A percentile compares a stretch with the other conserved stretches of the same genome.
Conservation (phyloP, 1,139 yeast species). For the Yamadazyma membranifaciens region DNA sequence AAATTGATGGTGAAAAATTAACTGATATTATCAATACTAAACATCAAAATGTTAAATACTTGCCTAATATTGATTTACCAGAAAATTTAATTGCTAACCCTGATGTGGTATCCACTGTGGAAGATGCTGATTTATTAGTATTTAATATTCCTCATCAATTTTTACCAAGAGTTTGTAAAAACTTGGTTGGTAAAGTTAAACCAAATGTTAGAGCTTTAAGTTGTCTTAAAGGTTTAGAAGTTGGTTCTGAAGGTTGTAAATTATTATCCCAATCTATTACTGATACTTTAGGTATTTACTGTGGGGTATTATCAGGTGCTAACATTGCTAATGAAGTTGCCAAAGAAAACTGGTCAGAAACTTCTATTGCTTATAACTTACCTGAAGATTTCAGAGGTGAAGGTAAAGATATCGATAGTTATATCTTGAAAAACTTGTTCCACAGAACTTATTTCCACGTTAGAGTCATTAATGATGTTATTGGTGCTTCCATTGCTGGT, state of each 20-base stretch:
- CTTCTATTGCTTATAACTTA: slow-evolving; percentile 82
- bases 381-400: slow-evolving; percentile 72
- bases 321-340: slow-evolving; percentile 96
- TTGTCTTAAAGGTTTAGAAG: slow-evolving; percentile 90
- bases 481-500: slow-evolving; percentile 93
- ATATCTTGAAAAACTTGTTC: slow-evolving; percentile 69
- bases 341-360: slow-evolving; percentile 88
- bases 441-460: slow-evolving; percentile 97
- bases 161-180: slow-evolving; percentile 67
- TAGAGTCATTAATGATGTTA: slow-evolving; percentile 81
- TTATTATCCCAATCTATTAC: slow-evolving; percentile 74
- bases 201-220: slow-evolving; percentile 80
- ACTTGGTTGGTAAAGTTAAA: slow-evolving; percentile 71
- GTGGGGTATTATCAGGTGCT: slow-evolving; percentile 96
- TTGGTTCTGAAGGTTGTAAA: slow-evolving; percentile 74
- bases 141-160: slow-evolving; percentile 97
- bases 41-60: slow-evolving; percentile 87
- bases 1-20: slow-evolving; percentile 64
- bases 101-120: slow-evolving; percentile 66
- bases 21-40: slow-evolving; percentile 83
- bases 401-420: slow-evolving; percentile 71
- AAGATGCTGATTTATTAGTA: slow-evolving; percentile 76
- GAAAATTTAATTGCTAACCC: slow-evolving; percentile 82
- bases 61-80: slow-evolving; percentile 81
- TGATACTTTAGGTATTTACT: slow-evolving; percentile 74